Percentiles rank a stretch among this genome's conserved stretches.
Conservation (phyloP, 2,329 filamentous ascomycete species). For the Xylariaceae sp. region DNA sequence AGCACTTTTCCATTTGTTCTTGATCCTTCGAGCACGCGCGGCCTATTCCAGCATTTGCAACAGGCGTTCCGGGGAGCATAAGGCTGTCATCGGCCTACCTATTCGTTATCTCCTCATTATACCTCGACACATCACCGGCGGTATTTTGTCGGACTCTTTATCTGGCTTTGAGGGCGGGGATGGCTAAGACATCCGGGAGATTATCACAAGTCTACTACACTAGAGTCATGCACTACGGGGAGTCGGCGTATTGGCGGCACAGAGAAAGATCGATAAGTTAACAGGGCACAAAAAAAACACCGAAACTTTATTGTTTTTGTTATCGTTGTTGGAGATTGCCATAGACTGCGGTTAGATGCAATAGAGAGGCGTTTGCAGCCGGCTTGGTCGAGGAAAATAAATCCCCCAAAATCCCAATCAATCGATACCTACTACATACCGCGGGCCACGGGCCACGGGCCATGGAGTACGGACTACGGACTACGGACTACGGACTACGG, state of each 20-base stretch:
- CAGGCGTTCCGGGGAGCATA: conserved; percentile 16
- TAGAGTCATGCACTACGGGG: conserved; percentile 11
- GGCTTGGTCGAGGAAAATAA: too few relatives aligned
- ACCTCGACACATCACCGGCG: conserved; percentile 17
- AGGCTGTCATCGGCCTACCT: not conserved
- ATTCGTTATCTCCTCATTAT: conserved; percentile 8
- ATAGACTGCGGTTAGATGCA: conserved; percentile 10
- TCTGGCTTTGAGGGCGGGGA: conserved; percentile 4
- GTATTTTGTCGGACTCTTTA: conserved; percentile 11
- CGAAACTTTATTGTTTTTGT: not conserved
- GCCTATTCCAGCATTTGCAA: conserved; percentile 16
- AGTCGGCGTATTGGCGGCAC: conserved; percentile 13
- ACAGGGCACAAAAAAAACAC: not conserved
- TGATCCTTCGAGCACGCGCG: conserved; percentile 10
- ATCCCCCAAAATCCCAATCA: too few relatives aligned
- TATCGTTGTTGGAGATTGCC: conserved; percentile 7
- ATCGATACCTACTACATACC: too few relatives aligned
- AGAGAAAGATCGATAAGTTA: conserved; percentile 3
- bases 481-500: too few relatives aligned
- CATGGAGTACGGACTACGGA: too few relatives aligned
- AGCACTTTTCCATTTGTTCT: conserved; percentile 1
- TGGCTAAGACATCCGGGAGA: conserved; percentile 11
- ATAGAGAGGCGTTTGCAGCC: too few relatives aligned
- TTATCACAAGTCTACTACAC: conserved; percentile 7
- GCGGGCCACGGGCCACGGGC: too few relatives aligned